Percentiles rank a stretch among this genome's conserved stretches.
Conservation (phyloP, 805 yeast genomes). For the Torulaspora gathmanii region DNA sequence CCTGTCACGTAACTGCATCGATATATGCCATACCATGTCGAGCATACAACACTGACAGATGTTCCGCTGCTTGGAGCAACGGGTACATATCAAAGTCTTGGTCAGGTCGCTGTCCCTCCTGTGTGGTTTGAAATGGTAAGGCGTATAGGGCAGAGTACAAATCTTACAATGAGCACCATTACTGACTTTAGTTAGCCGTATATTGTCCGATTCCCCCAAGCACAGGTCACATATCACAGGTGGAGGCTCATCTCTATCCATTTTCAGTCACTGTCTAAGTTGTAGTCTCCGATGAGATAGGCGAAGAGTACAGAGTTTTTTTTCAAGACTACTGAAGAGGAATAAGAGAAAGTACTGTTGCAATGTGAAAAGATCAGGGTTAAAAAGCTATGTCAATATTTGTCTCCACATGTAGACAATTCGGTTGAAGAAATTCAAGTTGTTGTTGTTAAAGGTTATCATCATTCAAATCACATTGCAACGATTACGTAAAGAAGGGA, state of each 20-base stretch:
- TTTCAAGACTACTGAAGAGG: conserved; percentile 2
- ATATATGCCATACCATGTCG: conserved; percentile 78
- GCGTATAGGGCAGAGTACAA: conserved; percentile 81
- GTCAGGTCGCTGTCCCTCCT: conserved; percentile 40
- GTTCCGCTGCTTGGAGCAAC: conserved; percentile 74
- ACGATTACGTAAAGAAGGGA: conserved; percentile 3
- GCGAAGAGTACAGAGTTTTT: not conserved
- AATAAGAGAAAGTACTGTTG: conserved; percentile 2
- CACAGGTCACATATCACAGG: conserved; percentile 74
- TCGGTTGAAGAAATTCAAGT: conserved; percentile 72
- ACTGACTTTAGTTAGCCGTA: conserved; percentile 61
- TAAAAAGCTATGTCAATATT: conserved; percentile 59
- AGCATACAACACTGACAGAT: conserved; percentile 87
- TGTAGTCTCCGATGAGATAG: not conserved
- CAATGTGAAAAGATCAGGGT: conserved; percentile 45
- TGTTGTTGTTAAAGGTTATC: conserved; percentile 43
- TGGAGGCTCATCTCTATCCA: conserved; percentile 10
- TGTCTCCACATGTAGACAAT: conserved; percentile 51
- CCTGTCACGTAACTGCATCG: conserved; percentile 71
- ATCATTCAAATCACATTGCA: conserved; percentile 31
- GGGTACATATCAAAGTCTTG: conserved; percentile 67
- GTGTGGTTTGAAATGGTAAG: conserved; percentile 51
- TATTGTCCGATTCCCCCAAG: conserved; percentile 45
- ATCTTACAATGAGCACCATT: conserved; percentile 78
- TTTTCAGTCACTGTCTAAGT: not conserved